Evolutionary conservation across 257 asterid genomes (phyloP).

Genomic region (Capsicum pubescens): DNA sequence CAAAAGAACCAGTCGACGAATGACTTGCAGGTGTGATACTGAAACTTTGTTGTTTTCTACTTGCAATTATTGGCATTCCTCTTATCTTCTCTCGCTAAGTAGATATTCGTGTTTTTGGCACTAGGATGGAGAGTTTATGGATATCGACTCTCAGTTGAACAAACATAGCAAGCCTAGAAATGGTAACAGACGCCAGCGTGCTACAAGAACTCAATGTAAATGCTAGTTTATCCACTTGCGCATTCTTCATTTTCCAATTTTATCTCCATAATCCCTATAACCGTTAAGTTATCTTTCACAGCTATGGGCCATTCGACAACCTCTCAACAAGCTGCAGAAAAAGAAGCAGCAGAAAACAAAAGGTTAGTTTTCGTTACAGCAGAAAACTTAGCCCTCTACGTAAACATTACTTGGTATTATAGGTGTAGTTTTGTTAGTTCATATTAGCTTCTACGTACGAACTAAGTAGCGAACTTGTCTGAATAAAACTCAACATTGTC

Average conservation of each 20-base stretch:
- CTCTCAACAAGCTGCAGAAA: slow-evolving; percentile 48
- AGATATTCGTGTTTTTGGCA: background rate
- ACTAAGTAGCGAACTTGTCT: background rate
- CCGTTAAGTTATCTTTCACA: slow-evolving; percentile 45
- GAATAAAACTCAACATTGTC: background rate
- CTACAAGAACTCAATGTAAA: slow-evolving; percentile 75
- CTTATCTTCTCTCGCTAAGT: background rate
- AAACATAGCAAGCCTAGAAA: slow-evolving; percentile 43
- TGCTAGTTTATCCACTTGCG: background rate
- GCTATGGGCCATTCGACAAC: slow-evolving; percentile 65
- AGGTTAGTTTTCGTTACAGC: slow-evolving; percentile 47
- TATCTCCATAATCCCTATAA: background rate
- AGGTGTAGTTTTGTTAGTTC: background rate
- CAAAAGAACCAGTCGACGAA: slow-evolving; percentile 25
- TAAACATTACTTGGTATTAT: background rate
- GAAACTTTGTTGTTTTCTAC: background rate
- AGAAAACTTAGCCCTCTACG: background rate
- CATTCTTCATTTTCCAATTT: slow-evolving; percentile 11
- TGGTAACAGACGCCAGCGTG: slow-evolving; percentile 49
- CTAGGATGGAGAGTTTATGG: slow-evolving; percentile 39
- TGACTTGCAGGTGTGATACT: slow-evolving; percentile 36
- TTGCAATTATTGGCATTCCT: background rate
- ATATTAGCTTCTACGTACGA: background rate
- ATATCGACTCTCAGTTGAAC: slow-evolving; percentile 37
- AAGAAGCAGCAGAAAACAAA: slow-evolving; percentile 64